These are phyloP conservation scores for Candida schatavii DNA, from an alignment of 805 yeast species.

Conservation along the genomic window DNA sequence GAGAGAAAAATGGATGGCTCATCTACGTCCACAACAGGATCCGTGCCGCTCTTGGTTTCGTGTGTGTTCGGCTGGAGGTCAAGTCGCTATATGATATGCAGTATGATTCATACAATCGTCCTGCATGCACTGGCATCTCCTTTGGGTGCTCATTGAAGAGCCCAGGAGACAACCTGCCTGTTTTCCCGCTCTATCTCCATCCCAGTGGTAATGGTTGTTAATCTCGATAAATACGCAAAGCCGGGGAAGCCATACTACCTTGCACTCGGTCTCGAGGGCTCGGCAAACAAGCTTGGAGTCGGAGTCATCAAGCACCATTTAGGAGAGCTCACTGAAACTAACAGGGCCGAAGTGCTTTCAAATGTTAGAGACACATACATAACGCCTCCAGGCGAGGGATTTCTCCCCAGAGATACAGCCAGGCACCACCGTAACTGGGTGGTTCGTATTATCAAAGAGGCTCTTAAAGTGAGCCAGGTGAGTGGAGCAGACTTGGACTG, in stretches of 20 bases:
- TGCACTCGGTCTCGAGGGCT: constrained; percentile 93
- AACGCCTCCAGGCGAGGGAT: constrained; percentile 98
- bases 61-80: too few relatives aligned
- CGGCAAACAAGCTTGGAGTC: constrained; percentile 94
- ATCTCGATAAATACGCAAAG: constrained; percentile 43
- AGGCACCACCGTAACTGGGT: constrained; percentile 96
- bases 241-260: constrained; percentile 51
- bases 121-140: too few relatives aligned
- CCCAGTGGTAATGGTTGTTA: constrained; percentile 41
- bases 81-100: too few relatives aligned
- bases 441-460: constrained; percentile 65
- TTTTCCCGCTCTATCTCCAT: too few relatives aligned
- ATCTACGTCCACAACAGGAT: too few relatives aligned
- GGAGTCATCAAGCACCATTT: constrained; percentile 78
- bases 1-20: too few relatives aligned
- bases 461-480: constrained; percentile 62
- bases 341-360: constrained; percentile 74
- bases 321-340: constrained; percentile 54
- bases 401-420: constrained; percentile 94
- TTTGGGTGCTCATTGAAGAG: too few relatives aligned
- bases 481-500: constrained; percentile 58
- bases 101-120: too few relatives aligned
- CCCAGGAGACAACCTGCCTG: too few relatives aligned
- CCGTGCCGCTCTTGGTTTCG: too few relatives aligned
- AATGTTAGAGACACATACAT: constrained; percentile 92